phyloP scores from a whole-genome alignment of 2,329 filamentous ascomycete genomes.

The Dactylellina parvicollis region DNA sequence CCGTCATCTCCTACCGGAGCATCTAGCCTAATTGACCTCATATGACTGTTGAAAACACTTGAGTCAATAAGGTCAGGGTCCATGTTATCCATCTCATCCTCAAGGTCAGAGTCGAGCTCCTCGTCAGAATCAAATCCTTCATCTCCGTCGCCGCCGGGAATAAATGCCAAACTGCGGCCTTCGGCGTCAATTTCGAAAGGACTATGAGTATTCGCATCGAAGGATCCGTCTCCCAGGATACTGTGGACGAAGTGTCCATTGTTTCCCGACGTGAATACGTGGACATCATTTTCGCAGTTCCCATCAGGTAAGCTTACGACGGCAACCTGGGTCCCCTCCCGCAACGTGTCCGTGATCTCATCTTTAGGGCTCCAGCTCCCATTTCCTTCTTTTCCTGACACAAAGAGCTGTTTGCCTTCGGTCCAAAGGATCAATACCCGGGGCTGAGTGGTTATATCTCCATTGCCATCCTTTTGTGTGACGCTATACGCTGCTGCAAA shows the following conservation, averaged over 20 bases:
- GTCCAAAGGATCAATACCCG: neutral
- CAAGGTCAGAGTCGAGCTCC: too few relatives aligned
- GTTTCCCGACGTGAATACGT: constrained; percentile 7
- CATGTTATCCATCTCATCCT: too few relatives aligned
- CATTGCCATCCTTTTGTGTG: neutral
- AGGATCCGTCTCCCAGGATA: neutral
- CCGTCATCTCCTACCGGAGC: too few relatives aligned
- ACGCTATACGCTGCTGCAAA: neutral
- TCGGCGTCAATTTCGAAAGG: neutral
- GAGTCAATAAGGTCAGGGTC: too few relatives aligned
- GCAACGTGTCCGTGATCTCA: neutral
- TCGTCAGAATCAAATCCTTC: too few relatives aligned
- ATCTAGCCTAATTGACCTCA: too few relatives aligned
- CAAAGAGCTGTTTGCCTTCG: constrained; percentile 1
- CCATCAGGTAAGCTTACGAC: neutral
- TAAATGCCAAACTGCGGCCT: too few relatives aligned
- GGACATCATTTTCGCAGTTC: neutral
- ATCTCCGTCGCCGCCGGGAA: too few relatives aligned
- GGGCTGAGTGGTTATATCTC: neutral
- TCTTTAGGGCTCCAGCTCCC: neutral
- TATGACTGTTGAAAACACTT: too few relatives aligned
- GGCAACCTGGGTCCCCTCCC: neutral
- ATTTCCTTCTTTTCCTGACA: neutral
- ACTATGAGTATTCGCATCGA: neutral
- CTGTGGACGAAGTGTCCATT: constrained; percentile 4